Percentiles rank a stretch among this genome's conserved stretches.
Evolutionary conservation across 768 basidiomycete species (phyloP).

Genomic region (Amanita molliuscula): DNA sequence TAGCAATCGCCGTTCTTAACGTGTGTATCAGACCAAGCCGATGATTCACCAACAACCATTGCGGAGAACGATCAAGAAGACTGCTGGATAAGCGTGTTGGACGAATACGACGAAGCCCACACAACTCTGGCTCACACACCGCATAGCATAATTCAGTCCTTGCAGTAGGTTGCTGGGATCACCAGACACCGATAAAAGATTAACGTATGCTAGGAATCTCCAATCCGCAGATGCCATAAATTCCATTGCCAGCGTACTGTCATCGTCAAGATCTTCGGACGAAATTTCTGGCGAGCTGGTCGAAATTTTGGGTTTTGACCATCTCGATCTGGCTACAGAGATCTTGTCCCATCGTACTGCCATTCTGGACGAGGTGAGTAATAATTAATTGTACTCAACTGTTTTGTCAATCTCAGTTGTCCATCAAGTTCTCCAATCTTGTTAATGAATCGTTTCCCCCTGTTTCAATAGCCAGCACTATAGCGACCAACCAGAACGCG

Average conservation of each 20-base stretch:
- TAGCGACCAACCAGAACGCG: neutral
- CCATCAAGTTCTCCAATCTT: neutral
- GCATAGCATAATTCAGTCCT: neutral
- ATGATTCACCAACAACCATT: neutral
- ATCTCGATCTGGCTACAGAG: conserved; percentile 68
- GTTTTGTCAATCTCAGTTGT: neutral
- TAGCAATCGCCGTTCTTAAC: neutral
- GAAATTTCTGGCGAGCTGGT: conserved; percentile 68
- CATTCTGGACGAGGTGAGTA: conserved; percentile 40
- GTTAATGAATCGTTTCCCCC: neutral
- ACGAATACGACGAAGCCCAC: neutral
- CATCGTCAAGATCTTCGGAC: conserved; percentile 45
- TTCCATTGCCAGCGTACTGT: conserved; percentile 29
- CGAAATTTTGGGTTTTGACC: conserved; percentile 78
- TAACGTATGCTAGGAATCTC: neutral
- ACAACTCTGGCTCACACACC: neutral
- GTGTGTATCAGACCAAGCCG: neutral
- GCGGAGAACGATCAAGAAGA: neutral
- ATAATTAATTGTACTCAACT: neutral
- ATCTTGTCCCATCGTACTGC: conserved; percentile 48
- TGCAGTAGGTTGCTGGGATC: neutral
- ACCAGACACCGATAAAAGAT: neutral
- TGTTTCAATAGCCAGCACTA: no score
- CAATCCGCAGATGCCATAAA: conserved; percentile 13
- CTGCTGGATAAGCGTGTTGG: conserved; percentile 3